Conservation (phyloP, 176 grass and related monocot species). For the Thinopyrum elongatum region DNA sequence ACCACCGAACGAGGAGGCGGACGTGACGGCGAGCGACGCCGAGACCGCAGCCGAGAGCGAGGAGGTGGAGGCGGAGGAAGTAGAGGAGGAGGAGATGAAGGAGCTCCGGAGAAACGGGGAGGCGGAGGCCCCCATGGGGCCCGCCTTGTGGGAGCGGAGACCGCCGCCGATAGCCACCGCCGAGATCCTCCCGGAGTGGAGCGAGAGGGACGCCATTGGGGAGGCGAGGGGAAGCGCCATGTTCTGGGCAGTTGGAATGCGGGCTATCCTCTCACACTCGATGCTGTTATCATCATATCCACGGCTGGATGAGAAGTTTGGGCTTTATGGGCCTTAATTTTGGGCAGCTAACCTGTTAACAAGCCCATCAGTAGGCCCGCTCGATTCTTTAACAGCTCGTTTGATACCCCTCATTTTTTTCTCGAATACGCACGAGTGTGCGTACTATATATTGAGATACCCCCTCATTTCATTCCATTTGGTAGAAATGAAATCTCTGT, state of each 20-base stretch:
- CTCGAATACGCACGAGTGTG: too few relatives aligned
- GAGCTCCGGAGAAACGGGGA: constrained; percentile 40
- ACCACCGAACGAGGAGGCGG: constrained; percentile 65
- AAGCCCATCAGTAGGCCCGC: too few relatives aligned
- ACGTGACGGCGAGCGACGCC: constrained; percentile 56
- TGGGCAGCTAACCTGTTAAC: not conserved
- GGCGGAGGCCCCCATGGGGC: constrained; percentile 19
- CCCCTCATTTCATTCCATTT: too few relatives aligned
- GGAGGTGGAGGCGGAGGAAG: constrained; percentile 46
- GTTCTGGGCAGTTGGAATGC: constrained; percentile 19
- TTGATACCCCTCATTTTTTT: too few relatives aligned
- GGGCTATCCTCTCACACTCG: constrained; percentile 21
- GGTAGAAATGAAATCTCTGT: too few relatives aligned
- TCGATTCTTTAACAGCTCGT: too few relatives aligned
- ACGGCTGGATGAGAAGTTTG: not conserved
- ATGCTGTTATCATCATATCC: constrained; percentile 37
- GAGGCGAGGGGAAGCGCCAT: constrained; percentile 48
- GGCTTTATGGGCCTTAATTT: not conserved
- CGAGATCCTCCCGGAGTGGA: constrained; percentile 49
- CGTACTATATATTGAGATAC: too few relatives aligned
- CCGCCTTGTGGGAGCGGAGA: not conserved
- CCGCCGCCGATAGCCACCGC: constrained; percentile 34
- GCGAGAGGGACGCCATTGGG: constrained; percentile 51
- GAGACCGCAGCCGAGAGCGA: constrained; percentile 42
- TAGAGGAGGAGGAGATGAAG: constrained; percentile 56